These are phyloP conservation scores for Xylariaceae sp. DNA, from an alignment of 2,329 filamentous ascomycete species.

Conservation along the genomic window DNA sequence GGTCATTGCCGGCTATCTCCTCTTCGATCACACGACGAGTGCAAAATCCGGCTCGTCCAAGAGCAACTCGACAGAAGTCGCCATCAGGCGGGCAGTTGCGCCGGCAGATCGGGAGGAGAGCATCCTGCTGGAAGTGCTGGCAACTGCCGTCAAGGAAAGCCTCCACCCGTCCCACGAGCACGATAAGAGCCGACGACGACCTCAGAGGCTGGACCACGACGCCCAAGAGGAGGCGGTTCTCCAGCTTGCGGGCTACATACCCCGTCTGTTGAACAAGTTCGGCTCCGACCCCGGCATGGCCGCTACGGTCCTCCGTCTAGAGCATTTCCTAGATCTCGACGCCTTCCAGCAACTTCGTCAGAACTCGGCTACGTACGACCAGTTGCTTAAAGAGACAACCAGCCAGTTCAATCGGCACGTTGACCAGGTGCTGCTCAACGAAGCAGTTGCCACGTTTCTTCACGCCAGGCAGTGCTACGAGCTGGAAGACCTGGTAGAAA, in stretches of 20 bases:
- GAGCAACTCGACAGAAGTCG: constrained; percentile 53
- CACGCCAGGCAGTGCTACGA: constrained; percentile 85
- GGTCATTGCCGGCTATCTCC: constrained; percentile 77
- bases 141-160: constrained; percentile 71
- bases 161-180: constrained; percentile 63
- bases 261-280: constrained; percentile 84
- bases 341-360: constrained; percentile 86
- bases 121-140: constrained; percentile 80
- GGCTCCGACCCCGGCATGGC: constrained; percentile 84
- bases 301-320: constrained; percentile 76
- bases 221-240: constrained; percentile 74
- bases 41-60: constrained; percentile 48
- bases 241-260: constrained; percentile 72
- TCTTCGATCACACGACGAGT: constrained; percentile 81
- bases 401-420: constrained; percentile 93
- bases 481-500: constrained; percentile 77
- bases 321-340: constrained; percentile 80
- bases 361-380: constrained; percentile 72
- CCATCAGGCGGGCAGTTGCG: constrained; percentile 66
- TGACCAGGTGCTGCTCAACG: constrained; percentile 75
- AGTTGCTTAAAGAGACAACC: constrained; percentile 83
- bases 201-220: constrained; percentile 58
- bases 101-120: constrained; percentile 73
- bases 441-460: constrained; percentile 75
- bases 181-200: constrained; percentile 53